Evolutionary conservation across 2,329 filamentous ascomycete genomes (phyloP), one percentile per base, ranked within the genome.

Genomic region (Pyricularia sp.): DNA sequence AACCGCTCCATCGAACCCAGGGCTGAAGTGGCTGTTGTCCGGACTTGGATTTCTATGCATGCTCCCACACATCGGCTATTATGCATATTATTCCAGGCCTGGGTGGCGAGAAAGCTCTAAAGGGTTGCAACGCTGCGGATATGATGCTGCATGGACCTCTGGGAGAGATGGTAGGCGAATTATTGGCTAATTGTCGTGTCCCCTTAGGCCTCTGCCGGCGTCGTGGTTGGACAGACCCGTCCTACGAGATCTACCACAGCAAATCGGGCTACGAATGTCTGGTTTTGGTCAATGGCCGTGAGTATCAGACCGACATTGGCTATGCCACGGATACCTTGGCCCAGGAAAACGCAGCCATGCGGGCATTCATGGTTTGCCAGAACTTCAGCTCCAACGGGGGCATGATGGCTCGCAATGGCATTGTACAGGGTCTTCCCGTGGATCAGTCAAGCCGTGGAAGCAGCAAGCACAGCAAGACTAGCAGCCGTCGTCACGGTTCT

Each of bases 301-400:
- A 97, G 83, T 98, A 97, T 82, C 92, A 94, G 78, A 97, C 94
- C 63, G 93, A 97, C 78, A 86, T 91, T 55, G 87, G 90, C 72
- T 97, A 95, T 81, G 89, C 92, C 77, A 92, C 90, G 71, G 92
- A 94, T 77, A 83, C 87, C 66, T 84, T 97, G 72, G 94, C 94
- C 65, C 92, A 93, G 77, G 94, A 98, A 79, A 95, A 94, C 75
- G 94, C 94, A 30, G 94, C 94, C 70, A 96, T 96, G 87, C 91
- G 93, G 71, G 94, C 94, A 69, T 98, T 97, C 81, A 94, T 97
- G 88, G 95, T 97, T 73, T 97, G 94, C 84, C 91, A 93, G 72
- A 97, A 97, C 84, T 97, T 97, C 81, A 97, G 93, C 69, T 92
- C 96, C 79, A 97, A 97, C 78, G 93, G 96, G 75, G 94, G 94